These are phyloP conservation scores for Alternaria brassicicola DNA, from an alignment of 2,329 filamentous ascomycete genomes.

Conservation along the genomic window DNA sequence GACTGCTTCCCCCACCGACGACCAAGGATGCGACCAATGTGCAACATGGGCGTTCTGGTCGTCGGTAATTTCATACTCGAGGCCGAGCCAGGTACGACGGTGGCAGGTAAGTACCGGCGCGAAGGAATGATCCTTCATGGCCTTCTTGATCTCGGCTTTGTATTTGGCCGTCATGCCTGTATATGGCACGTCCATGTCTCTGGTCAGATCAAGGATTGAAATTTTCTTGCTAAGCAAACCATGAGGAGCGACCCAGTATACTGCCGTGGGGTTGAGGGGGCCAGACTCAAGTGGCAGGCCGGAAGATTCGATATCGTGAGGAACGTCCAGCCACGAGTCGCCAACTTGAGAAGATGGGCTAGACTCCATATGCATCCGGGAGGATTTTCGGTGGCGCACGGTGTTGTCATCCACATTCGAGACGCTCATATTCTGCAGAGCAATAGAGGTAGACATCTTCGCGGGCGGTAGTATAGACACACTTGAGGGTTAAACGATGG, in stretches of 20 bases:
- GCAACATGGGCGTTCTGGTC: constrained; percentile 17
- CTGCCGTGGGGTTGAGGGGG: constrained; percentile 24
- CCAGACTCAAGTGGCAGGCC: constrained; percentile 21
- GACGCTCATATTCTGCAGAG: constrained; percentile 21
- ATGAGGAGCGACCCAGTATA: constrained; percentile 32
- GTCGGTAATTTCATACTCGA: constrained; percentile 25
- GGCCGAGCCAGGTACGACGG: constrained; percentile 20
- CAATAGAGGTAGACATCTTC: constrained; percentile 30
- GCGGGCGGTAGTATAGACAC: background rate
- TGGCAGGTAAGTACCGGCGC: constrained; percentile 20
- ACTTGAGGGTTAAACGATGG: background rate
- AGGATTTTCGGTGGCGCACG: constrained; percentile 18
- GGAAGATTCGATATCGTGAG: constrained; percentile 15
- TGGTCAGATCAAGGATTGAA: constrained; percentile 27
- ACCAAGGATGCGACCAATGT: constrained; percentile 28
- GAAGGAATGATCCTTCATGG: constrained; percentile 28
- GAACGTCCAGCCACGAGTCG: constrained; percentile 17
- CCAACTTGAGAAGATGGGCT: background rate
- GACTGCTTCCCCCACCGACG: constrained; percentile 21
- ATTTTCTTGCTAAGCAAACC: constrained; percentile 24
- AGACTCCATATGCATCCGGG: constrained; percentile 5
- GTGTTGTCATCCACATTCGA: constrained; percentile 1
- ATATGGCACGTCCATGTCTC: constrained; percentile 22
- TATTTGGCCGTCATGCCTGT: constrained; percentile 24
- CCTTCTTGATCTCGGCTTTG: constrained; percentile 24